Evolutionary conservation across 208 protist genomes (phyloP).

Genomic region (Herpetomonas samuelpessoai): DNA sequence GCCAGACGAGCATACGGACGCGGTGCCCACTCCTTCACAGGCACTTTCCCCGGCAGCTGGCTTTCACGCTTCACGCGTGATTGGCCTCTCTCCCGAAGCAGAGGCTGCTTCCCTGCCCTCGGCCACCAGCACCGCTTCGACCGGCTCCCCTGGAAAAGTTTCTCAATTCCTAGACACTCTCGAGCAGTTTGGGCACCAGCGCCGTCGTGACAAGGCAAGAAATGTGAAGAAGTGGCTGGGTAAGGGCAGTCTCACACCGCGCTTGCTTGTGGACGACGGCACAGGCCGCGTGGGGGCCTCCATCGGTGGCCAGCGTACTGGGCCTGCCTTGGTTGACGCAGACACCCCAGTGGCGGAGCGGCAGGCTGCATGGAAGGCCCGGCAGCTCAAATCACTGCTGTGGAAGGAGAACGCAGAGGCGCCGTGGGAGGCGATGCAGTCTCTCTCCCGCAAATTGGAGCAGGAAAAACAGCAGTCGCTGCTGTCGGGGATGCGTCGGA

Average conservation of each 20-base stretch:
- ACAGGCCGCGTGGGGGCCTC: slow-evolving; percentile 63
- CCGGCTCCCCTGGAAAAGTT: slow-evolving; percentile 19
- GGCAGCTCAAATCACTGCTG: slow-evolving; percentile 50
- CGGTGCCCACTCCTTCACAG: neutral
- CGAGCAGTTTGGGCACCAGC: slow-evolving; percentile 35
- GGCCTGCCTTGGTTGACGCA: slow-evolving; percentile 43
- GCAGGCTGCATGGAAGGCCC: slow-evolving; percentile 53
- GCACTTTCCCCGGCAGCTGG: neutral
- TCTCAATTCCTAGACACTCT: slow-evolving; percentile 57
- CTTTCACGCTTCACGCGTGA: neutral
- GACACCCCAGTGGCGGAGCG: slow-evolving; percentile 27
- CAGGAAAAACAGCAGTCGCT: slow-evolving; percentile 32
- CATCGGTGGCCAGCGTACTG: slow-evolving; percentile 47
- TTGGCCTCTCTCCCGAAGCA: neutral
- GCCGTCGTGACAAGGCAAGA: slow-evolving; percentile 19
- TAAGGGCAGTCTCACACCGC: slow-evolving; percentile 8
- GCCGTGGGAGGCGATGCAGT: slow-evolving; percentile 64
- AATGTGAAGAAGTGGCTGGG: slow-evolving; percentile 26
- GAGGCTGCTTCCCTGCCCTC: neutral
- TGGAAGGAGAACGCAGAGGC: slow-evolving; percentile 40
- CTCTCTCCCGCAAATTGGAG: slow-evolving; percentile 31
- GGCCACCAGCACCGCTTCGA: neutral
- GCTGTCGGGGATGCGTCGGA: slow-evolving; percentile 61
- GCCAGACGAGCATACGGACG: slow-evolving; percentile 6
- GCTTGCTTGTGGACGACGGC: slow-evolving; percentile 56